Base-by-base conservation (phyloP, 768 basidiomycete genomes). In the Scleroderma citrinum region DNA sequence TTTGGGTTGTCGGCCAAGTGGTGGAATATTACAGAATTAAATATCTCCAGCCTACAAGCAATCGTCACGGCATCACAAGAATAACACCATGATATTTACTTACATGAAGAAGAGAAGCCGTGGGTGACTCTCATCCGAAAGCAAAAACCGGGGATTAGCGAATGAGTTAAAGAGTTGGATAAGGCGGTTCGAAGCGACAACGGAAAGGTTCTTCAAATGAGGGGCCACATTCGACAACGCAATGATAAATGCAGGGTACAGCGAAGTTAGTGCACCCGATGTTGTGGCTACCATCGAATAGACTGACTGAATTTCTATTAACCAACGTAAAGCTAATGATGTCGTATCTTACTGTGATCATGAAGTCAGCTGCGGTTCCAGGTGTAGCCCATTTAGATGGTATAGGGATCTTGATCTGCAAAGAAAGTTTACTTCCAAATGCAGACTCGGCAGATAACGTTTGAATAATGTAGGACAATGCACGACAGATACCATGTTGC, bases 81-180 rank as follows among this genome's bases (percentile, higher is more conserved):
- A 52, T 13, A 10, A 54, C 41, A 29, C 12, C 12, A 40, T 24
- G 5, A 17, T 11, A 40, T 29, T 23, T 23, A 66, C 81, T 52
- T 53, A 91, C 90, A 93, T 85, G 64, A 92, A 96, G 68, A 89
- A 98, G 29, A 97, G 76, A 26, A 97, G 69, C 52, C 96, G 72
- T 1, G 96, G 96, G 61, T 97, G 92, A 7, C 94, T 92, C 67
- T 97, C 96, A 54, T 98, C 96, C 3, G 89, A 84, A 17, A 99
- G 69, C 30, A 98, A 70, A 66, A 97, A 97, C 2, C 82, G 70
- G 0, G 96, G 90, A 51, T 85, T 90, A 5, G 92, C 85, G 63
- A 99, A 95, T 0, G 95, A 91, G 24, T 79, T 84, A 69, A 96
- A 92, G 6, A 98, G 77, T 65, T 96, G 92, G 31, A 94, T 64